These are phyloP conservation scores for Arthrobotrys sinensis DNA, from an alignment of 2,329 filamentous ascomycete genomes.

Conservation along the genomic window DNA sequence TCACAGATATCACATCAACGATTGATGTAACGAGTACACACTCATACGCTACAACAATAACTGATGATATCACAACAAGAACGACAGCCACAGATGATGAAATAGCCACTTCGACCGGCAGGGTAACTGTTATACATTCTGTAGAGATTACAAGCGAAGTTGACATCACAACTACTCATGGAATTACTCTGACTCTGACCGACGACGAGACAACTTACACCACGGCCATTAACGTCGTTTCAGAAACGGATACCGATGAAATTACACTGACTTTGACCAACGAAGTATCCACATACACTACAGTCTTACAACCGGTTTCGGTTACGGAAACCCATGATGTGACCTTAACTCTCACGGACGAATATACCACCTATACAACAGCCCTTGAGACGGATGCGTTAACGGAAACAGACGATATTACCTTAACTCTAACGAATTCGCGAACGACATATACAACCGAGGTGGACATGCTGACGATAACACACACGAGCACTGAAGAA, in stretches of 20 bases:
- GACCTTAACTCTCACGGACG: slow-evolving; percentile 11
- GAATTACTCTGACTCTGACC: slow-evolving; percentile 12
- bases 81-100: background rate
- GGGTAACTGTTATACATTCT: background rate
- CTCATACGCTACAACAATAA: slow-evolving; percentile 21
- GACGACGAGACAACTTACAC: slow-evolving; percentile 30
- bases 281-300: slow-evolving; percentile 20
- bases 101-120: background rate
- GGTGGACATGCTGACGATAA: background rate
- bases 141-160: slow-evolving; percentile 1
- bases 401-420: slow-evolving; percentile 1
- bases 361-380: slow-evolving; percentile 20
- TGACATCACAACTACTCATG: slow-evolving; percentile 3
- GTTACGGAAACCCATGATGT: background rate
- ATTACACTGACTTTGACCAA: slow-evolving; percentile 12
- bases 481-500: background rate
- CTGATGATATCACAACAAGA: slow-evolving; percentile 8
- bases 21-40: slow-evolving; percentile 17
- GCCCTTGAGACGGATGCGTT: background rate
- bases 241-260: background rate
- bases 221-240: background rate
- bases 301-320: background rate
- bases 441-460: background rate
- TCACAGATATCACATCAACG: slow-evolving; percentile 14
- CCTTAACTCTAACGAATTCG: slow-evolving; percentile 12